Evolutionary conservation across 2,329 filamentous ascomycete species (phyloP).

Genomic region (Chaetomiaceae sp.): DNA sequence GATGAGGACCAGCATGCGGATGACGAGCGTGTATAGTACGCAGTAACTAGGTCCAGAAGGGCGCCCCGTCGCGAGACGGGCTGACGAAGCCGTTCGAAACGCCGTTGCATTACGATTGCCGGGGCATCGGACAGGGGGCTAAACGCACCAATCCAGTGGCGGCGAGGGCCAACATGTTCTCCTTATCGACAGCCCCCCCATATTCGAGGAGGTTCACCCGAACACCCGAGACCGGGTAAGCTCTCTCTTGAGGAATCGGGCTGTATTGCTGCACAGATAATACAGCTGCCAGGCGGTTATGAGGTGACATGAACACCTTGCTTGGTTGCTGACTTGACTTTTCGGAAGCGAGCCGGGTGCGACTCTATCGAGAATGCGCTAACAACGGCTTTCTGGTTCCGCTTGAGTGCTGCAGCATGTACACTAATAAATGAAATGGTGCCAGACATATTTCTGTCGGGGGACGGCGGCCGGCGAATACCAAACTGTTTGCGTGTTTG

Average conservation of each 20-base stretch:
- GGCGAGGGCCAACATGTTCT: not conserved
- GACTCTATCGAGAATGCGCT: constrained; percentile 12
- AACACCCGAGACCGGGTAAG: constrained; percentile 22
- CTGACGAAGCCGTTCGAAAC: not conserved
- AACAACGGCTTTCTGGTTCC: constrained; percentile 4
- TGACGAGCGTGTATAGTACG: not conserved
- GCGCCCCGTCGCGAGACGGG: not conserved
- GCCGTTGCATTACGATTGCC: constrained; percentile 5
- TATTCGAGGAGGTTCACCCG: constrained; percentile 18
- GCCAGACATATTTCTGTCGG: too few species aligned
- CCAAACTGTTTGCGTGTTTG: too few species aligned
- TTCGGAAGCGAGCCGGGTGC: constrained; percentile 22
- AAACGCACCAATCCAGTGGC: not conserved
- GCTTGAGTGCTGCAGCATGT: too few species aligned
- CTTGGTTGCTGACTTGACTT: constrained; percentile 1
- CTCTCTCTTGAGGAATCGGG: not conserved
- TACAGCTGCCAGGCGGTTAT: constrained; percentile 9
- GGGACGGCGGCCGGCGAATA: too few species aligned
- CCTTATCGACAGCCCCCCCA: not conserved
- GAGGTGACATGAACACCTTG: constrained; percentile 4
- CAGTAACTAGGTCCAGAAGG: too few species aligned
- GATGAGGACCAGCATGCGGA: not conserved
- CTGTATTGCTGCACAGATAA: constrained; percentile 6
- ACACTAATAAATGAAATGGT: too few species aligned
- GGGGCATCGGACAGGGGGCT: not conserved